A percentile compares a stretch with the other conserved stretches of the same genome.
phyloP scores from a whole-genome alignment of 1,139 yeast genomes.

The Wickerhamomyces sp. region DNA sequence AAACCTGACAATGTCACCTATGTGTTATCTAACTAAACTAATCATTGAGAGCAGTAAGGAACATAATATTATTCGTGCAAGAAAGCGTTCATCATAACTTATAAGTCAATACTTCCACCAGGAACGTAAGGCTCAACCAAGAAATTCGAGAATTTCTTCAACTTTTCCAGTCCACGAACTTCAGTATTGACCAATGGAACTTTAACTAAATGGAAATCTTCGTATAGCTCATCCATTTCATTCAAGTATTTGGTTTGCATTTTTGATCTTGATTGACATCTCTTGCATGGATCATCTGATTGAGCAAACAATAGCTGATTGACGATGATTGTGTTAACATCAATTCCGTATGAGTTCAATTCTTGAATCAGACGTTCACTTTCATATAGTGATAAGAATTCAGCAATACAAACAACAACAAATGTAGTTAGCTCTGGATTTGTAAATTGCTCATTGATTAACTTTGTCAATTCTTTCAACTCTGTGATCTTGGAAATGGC shows the following conservation, averaged over 20 bases:
- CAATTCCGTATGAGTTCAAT: slow-evolving; percentile 89
- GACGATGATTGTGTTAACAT: slow-evolving; percentile 91
- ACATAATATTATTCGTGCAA: too few species aligned
- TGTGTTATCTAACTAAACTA: too few species aligned
- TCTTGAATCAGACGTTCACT: slow-evolving; percentile 98
- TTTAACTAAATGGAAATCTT: slow-evolving; percentile 90
- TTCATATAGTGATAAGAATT: slow-evolving; percentile 89
- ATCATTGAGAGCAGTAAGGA: too few species aligned
- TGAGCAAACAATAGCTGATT: slow-evolving; percentile 89
- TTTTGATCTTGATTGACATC: slow-evolving; percentile 90
- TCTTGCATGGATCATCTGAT: slow-evolving; percentile 61
- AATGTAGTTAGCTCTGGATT: slow-evolving; percentile 95
- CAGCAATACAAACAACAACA: slow-evolving; percentile 95
- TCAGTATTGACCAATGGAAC: slow-evolving; percentile 93
- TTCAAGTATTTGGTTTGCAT: slow-evolving; percentile 94
- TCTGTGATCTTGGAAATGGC: slow-evolving; percentile 78
- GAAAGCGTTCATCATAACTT: slow-evolving; percentile 1
- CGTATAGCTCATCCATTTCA: slow-evolving; percentile 91
- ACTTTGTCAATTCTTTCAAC: slow-evolving; percentile 75
- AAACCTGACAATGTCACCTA: too few species aligned
- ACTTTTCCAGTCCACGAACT: slow-evolving; percentile 84
- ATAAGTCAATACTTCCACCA: slow-evolving; percentile 36
- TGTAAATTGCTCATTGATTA: slow-evolving; percentile 91
- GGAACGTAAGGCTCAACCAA: slow-evolving; percentile 71
- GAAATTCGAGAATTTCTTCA: slow-evolving; percentile 70